phyloP scores from a whole-genome alignment of 768 basidiomycete genomes.

The Amanita rimosa region DNA sequence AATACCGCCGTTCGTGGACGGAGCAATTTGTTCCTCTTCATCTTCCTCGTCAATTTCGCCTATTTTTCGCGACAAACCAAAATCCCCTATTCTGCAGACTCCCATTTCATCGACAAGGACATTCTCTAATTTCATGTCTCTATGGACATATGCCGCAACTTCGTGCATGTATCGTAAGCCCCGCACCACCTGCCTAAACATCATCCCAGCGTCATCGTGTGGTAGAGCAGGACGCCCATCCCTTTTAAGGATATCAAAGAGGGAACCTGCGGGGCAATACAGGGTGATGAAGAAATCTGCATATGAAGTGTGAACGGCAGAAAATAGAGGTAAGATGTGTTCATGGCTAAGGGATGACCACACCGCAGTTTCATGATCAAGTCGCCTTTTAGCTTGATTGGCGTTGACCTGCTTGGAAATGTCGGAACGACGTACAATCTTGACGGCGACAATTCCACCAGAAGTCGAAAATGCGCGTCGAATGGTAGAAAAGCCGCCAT shows the following conservation, averaged over 20 bases:
- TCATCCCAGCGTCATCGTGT: conserved; percentile 72
- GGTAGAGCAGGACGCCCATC: conserved; percentile 57
- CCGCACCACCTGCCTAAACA: conserved; percentile 79
- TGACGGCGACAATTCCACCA: conserved; percentile 67
- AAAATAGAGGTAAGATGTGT: conserved; percentile 78
- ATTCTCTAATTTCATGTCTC: conserved; percentile 97
- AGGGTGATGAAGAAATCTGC: conserved; percentile 78
- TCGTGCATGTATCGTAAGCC: conserved; percentile 80
- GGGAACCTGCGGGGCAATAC: conserved; percentile 73
- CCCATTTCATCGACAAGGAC: conserved; percentile 85
- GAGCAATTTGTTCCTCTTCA: conserved; percentile 22
- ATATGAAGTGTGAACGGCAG: conserved; percentile 40
- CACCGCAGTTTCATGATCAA: conserved; percentile 59
- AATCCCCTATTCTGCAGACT: conserved; percentile 78
- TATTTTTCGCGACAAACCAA: conserved; percentile 68
- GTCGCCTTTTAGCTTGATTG: conserved; percentile 34
- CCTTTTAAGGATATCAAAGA: conserved; percentile 72
- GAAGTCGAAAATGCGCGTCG: conserved; percentile 54
- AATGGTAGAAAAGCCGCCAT: conserved; percentile 77
- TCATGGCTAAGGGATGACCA: conserved; percentile 78
- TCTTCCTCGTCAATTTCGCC: conserved; percentile 31
- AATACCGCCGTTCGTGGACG: conserved; percentile 13
- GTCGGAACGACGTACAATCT: conserved; percentile 61
- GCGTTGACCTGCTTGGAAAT: conserved; percentile 41
- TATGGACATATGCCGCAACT: conserved; percentile 68